Conservation (phyloP, 2,329 filamentous ascomycete species). For the Didymella exigua region DNA sequence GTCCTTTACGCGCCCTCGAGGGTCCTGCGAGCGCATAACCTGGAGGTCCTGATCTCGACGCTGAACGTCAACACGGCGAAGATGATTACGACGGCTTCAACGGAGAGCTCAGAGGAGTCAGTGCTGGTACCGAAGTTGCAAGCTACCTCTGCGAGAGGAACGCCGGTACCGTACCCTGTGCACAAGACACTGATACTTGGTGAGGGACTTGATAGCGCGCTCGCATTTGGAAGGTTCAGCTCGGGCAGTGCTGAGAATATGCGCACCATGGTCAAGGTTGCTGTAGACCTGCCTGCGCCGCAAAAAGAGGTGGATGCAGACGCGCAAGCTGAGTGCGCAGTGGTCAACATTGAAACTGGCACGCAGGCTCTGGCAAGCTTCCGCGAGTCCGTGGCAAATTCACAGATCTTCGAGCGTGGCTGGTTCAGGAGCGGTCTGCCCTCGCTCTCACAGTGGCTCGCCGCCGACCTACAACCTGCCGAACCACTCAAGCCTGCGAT, state of each 20-base stretch:
- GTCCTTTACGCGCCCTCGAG: conserved; percentile 69
- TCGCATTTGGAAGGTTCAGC: conserved; percentile 55
- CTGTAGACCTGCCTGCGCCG: conserved; percentile 61
- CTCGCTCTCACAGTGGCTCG: conserved; percentile 68
- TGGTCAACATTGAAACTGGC: conserved; percentile 69
- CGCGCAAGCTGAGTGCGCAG: conserved; percentile 22
- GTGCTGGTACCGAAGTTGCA: conserved; percentile 77
- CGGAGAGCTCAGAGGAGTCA: conserved; percentile 62
- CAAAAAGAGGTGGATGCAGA: conserved; percentile 43
- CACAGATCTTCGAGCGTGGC: conserved; percentile 71
- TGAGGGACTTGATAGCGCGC: conserved; percentile 72
- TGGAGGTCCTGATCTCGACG: conserved; percentile 67
- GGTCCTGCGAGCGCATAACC: conserved; percentile 62
- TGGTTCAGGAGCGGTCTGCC: conserved; percentile 78
- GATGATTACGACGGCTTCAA: conserved; percentile 31
- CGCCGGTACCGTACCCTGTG: conserved; percentile 77
- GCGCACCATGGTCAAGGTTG: conserved; percentile 57
- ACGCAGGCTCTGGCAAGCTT: conserved; percentile 68
- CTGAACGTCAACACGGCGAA: conserved; percentile 54
- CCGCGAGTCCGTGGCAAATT: conserved; percentile 71
- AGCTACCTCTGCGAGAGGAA: conserved; percentile 67
- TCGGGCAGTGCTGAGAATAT: conserved; percentile 46
- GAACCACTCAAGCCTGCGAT: conserved; percentile 68
- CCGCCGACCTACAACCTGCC: conserved; percentile 40
- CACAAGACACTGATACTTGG: conserved; percentile 79